phyloP scores from a whole-genome alignment of 1,284 basidiomycete species.

The Xerocomus amazonicus region DNA sequence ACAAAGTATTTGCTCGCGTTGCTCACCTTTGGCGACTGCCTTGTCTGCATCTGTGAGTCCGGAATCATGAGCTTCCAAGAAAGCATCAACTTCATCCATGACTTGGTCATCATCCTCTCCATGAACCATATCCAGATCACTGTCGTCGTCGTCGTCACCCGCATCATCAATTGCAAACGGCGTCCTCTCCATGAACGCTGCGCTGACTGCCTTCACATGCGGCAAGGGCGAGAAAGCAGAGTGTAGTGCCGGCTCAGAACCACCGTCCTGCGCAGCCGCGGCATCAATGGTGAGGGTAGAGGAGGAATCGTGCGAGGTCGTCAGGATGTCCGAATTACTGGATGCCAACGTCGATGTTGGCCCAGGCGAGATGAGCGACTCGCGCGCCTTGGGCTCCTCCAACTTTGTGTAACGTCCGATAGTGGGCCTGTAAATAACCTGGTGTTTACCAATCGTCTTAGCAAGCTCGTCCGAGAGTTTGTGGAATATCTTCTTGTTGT shows the following conservation, averaged over 20 bases:
- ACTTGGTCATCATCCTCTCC: conserved; percentile 73
- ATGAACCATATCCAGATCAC: conserved; percentile 63
- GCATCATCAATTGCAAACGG: conserved; percentile 93
- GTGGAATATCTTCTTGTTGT: conserved; percentile 82
- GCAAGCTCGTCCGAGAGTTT: conserved; percentile 91
- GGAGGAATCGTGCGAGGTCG: conserved; percentile 34
- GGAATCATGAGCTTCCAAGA: conserved; percentile 86
- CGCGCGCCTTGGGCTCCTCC: conserved; percentile 84
- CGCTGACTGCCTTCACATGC: conserved; percentile 75
- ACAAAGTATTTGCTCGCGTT: background rate
- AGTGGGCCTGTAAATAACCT: conserved; percentile 76
- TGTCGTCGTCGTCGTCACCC: conserved; percentile 66
- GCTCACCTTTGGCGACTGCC: conserved; percentile 72
- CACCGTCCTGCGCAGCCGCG: conserved; percentile 22
- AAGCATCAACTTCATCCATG: conserved; percentile 92
- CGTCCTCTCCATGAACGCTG: conserved; percentile 84
- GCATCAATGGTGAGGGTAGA: conserved; percentile 41
- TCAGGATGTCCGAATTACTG: conserved; percentile 20
- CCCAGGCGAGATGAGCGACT: conserved; percentile 73
- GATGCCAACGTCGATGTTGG: conserved; percentile 46
- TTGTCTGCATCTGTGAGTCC: conserved; percentile 84
- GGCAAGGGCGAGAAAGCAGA: conserved; percentile 51
- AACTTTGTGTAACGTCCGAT: conserved; percentile 81
- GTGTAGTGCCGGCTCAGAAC: conserved; percentile 31
- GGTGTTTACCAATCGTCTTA: conserved; percentile 88